These are phyloP conservation scores for Neurospora discreta DNA, from an alignment of 495 filamentous ascomycete species.

Conservation along the genomic window DNA sequence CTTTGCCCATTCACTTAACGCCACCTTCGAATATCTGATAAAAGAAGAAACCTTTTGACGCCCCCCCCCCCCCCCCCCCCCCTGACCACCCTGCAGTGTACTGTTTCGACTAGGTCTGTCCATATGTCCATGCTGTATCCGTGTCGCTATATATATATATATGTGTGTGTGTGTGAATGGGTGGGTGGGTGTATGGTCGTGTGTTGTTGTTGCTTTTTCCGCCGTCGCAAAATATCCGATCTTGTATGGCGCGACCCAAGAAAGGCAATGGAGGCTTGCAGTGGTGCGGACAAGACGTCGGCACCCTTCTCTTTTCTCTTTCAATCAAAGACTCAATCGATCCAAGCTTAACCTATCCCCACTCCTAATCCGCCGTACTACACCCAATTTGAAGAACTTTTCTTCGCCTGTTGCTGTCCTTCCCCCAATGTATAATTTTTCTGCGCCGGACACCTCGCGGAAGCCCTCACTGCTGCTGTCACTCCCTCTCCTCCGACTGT, in stretches of 20 bases:
- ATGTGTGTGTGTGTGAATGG: no score
- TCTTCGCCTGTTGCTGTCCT: conserved; percentile 78
- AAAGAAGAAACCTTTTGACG: background rate
- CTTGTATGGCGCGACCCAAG: background rate
- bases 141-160: background rate
- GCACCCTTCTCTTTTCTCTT: background rate
- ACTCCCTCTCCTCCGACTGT: conserved; percentile 55
- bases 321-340: conserved; percentile 46
- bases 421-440: conserved; percentile 83
- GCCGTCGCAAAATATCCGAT: background rate
- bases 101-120: background rate
- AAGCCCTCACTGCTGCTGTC: conserved; percentile 73
- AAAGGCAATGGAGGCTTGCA: background rate
- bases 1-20: background rate
- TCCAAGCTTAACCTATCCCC: conserved; percentile 46
- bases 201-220: background rate
- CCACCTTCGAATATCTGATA: background rate
- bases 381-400: conserved; percentile 64
- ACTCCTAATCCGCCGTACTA: conserved; percentile 44
- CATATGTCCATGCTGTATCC: background rate
- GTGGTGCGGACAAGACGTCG: background rate
- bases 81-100: background rate
- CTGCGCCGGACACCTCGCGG: conserved; percentile 59
- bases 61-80: no score
- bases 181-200: background rate